Conservation (phyloP, 805 yeast genomes). For the Metschnikowia kunwiensis region DNA sequence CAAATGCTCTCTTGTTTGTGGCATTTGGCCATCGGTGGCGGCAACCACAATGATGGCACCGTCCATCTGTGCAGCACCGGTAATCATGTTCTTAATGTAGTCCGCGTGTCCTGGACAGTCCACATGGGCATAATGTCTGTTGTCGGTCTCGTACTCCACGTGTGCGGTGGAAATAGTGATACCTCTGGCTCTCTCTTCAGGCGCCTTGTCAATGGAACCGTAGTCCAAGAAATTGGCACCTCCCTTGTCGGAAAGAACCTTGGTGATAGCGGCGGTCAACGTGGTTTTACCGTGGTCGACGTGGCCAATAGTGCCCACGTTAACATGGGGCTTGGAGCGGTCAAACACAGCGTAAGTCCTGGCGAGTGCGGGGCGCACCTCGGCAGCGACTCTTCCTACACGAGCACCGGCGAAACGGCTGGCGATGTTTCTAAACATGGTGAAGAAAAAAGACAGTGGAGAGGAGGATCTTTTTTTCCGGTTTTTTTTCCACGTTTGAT, state of each 20-base stretch:
- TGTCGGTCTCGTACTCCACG: conserved; percentile 92
- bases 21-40: conserved; percentile 99
- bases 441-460: conserved; percentile 6
- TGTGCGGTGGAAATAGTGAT: conserved; percentile 97
- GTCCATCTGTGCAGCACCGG: conserved; percentile 99
- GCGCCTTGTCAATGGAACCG: conserved; percentile 91
- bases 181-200: conserved; percentile 99
- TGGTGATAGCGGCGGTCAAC: conserved; percentile 97
- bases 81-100: conserved; percentile 97
- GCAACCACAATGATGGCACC: conserved; percentile 99
- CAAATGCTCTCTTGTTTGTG: conserved; percentile 98
- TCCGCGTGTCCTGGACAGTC: conserved; percentile 99
- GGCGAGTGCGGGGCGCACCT: conserved; percentile 29
- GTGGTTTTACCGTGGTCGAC: conserved; percentile 99
- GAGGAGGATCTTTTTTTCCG: neutral
- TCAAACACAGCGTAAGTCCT: conserved; percentile 70
- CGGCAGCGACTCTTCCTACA: conserved; percentile 21
- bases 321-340: conserved; percentile 95
- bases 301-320: conserved; percentile 97
- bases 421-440: conserved; percentile 30
- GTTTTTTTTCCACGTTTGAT: conserved; percentile 2
- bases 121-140: conserved; percentile 95
- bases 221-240: conserved; percentile 95
- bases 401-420: conserved; percentile 25
- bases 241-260: conserved; percentile 81